A percentile compares a stretch with the other conserved stretches of the same genome.
Evolutionary conservation across 805 yeast genomes (phyloP).

Genomic region (Nakazawaea sp.): DNA sequence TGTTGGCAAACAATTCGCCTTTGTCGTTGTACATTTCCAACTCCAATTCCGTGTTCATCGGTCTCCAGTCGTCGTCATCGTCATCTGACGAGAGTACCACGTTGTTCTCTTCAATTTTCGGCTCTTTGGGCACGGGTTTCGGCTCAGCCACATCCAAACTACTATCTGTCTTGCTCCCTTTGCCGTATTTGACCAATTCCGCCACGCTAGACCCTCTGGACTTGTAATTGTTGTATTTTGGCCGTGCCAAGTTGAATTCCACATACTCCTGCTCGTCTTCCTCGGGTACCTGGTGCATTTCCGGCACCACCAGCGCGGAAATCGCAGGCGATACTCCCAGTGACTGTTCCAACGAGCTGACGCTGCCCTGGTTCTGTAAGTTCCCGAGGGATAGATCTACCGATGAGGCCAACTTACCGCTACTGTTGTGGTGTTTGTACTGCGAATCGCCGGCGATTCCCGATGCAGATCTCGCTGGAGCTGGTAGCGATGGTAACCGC

Average conservation of each 20-base stretch:
- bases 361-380: too few relatives aligned
- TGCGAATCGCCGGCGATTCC: too few relatives aligned
- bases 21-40: slow-evolving; percentile 74
- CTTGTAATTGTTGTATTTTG: too few relatives aligned
- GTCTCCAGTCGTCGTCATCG: slow-evolving; percentile 60
- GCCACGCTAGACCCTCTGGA: too few relatives aligned
- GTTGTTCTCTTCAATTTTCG: not conserved
- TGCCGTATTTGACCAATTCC: slow-evolving; percentile 16
- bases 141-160: slow-evolving; percentile 1
- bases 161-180: slow-evolving; percentile 13
- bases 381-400: too few relatives aligned
- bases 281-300: not conserved
- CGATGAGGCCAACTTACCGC: too few relatives aligned
- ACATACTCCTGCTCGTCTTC: not conserved
- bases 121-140: not conserved
- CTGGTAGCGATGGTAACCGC: too few relatives aligned
- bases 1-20: slow-evolving; percentile 51
- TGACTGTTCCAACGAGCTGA: too few relatives aligned
- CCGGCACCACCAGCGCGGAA: not conserved
- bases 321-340: too few relatives aligned
- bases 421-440: too few relatives aligned
- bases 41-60: slow-evolving; percentile 77
- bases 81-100: slow-evolving; percentile 1
- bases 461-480: too few relatives aligned
- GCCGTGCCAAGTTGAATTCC: slow-evolving; percentile 25